Base-by-base conservation (phyloP, 306 rosid genomes). In the Dalbergia cultrata region DNA sequence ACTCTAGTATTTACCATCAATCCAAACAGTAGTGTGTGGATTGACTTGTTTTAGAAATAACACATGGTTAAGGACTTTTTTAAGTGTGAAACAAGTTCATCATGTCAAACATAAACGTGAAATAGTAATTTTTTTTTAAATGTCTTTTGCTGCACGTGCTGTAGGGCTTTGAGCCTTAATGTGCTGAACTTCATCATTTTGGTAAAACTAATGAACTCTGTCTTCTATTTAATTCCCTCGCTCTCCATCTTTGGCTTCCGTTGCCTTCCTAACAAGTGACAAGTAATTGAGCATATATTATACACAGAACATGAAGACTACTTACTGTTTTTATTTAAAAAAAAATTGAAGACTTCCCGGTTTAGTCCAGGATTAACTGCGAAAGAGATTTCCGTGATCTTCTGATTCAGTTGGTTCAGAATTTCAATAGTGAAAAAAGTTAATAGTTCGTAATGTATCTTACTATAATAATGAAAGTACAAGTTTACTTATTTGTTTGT, bases 391-490 rank as follows among this genome's bases (percentile, higher is more conserved):
- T 22, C 7, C 9, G 13, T 44, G 41, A 34, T 70, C 70, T 60
- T 79, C 5, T 39, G 43, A 70, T 70, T 43, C n/a, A n/a, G 68
- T 17, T 12, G 50, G 13, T n/a, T 58, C 9, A 12, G 4, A 43
- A 9, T 45, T 78, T 59, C 31, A 22, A 14, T n/a, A 44, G n/a
- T 45, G 39, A 12, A 58, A 45, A 34, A 44, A 6, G 41, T 37
- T 75, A 63, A 35, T 77, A 22, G 59, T 67, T 54, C 33, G 17
- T 81, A 68, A 22, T 85, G 59, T 49, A 54, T 79, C 50, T n/a
- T 45, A 13, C 47, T 34, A 17, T 64, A 56, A 22, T 37, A 58
- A 70, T 21, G 60, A 54, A 13, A 26, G 64, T 19, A 14, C 14
- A 64, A 82, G 26, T 65, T 70, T 80, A 64, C 59, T 21, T 69